Base-by-base conservation (phyloP, 805 yeast genomes). In the Candida sonorensis region DNA sequence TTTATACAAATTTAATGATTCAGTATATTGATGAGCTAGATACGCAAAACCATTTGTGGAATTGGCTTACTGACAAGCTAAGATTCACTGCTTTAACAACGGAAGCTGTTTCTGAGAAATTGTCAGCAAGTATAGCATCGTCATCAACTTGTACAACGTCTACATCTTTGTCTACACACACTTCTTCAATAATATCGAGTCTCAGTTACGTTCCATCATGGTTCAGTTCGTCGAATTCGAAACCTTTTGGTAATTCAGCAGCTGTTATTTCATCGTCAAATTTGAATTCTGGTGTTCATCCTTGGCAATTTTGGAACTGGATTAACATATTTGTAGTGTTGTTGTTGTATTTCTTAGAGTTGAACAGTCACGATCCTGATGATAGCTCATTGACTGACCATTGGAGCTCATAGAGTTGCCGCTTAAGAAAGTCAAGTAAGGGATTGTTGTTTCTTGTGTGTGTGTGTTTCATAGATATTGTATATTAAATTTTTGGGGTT, bases 241-340 rank as follows among this genome's bases (percentile, higher is more conserved):
- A 9, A 18, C 9, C 20, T 7, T 23, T 22, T 10, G 26, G 26
- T n/a, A 23, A 23, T 12, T 23, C 29, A 10, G 21, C 29, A 3
- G 19, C 23, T 9, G 15, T n/a, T 20, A 34, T 13, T 17, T 35
- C 22, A 15, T 20, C 25, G 15, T 16, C 34, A 4, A 12, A 17
- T 10, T 7, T 17, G n/a, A 33, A 33, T 20, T 36, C 38, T 7
- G 35, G 33, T 21, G 50, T 71, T 17, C 76, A 78, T 52, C 81
- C 95, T n/a, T 82, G 94, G 85, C 87, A 86, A 48, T 83, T 92
- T 53, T 90, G 98, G 97, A 85, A 88, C 48, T 90, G 97, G 97
- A 73, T 84, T 37, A 90, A 90, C 53, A 83, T 90, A 65, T 77
- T 81, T 44, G 70, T 81, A 33, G 82, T 94, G 9, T 61, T 92